Base-by-base conservation (phyloP, 1,139 yeast species). In the Kodamaea alishanica region DNA sequence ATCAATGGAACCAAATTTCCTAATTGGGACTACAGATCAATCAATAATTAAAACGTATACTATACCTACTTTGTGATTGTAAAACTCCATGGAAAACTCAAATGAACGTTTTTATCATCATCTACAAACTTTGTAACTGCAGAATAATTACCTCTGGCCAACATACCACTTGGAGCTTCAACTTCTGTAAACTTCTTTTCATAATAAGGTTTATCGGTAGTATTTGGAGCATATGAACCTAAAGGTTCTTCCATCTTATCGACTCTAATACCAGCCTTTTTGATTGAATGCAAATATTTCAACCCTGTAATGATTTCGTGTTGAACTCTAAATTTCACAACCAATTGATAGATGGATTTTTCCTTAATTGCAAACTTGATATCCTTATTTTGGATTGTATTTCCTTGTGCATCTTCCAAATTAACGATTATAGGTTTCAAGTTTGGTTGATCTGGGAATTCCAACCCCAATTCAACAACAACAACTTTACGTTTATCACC, bases 261-360 rank as follows among this genome's bases (percentile, higher is more conserved):
- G 33, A 89, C 89, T 29, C 92, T 77, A 47, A 90, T 84, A 28
- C 96, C 96, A 2, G 89, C 80, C 56, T 90, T 85, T 62, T 87
- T 88, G 43, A 89, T 84, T 29, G 79, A 79, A 61, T 88, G 96
- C 49, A 86, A 75, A 61, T 89, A 90, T 58, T 84, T 81, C 57
- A 90, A 75, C 0, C 97, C 97, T 5, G 97, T 88, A 51, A 90
- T 84, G 50, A 89, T 87, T 57, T 86, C 95, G 56, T 86, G 94
- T 63, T 89, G 97, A 30, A 90, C 84, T 50, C 90, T 77, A 65
- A 89, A 90, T 53, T 78, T 82, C 54, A 88, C 78, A 43, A 73
- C 77, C 55, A 88, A 71, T 55, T 79, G 83, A 63, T 88, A 89
- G 34, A 79, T 67, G 26, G 94, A 73, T 50, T 80, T 82, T 56